Evolutionary conservation across 208 protist species (phyloP), one percentile per base, ranked within the genome.

Genomic region (Leishmania aethiopica): DNA sequence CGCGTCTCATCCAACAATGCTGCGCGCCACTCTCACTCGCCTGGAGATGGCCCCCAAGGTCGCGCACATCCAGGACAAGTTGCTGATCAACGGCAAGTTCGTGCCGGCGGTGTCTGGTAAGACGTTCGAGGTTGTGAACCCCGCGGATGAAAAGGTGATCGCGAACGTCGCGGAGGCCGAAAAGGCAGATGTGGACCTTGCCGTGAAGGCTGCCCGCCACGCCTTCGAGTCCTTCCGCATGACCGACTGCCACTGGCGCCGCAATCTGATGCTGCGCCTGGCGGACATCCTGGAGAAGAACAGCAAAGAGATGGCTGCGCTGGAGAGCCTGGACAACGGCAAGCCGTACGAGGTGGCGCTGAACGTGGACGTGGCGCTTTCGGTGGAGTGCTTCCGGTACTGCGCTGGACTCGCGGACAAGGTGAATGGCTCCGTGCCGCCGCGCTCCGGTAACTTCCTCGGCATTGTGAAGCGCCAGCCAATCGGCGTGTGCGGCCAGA

Each of bases 321-420:
- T 99, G 13, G 97, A 99, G 86, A 87, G 89, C 59, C 84, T 97
- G 1, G 95, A 98, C 87, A 98, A 97, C 82, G 97, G 97, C 78
- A 98, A 98, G 86, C 92, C 95, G 37, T 92, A 95, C 71, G 59
- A 78, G 19, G 86, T 90, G 35, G 84, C 95, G 49, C 82, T 88
- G 28, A 75, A 86, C 47, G 89, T 77, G 17, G 97, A 99, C 79
- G 82, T 98, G 8, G 45, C 75, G 13, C 71, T 92, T n/a, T 78
- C 88, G 15, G 78, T 89, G 25, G 81, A 96, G 77, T 91, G 83
- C 71, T 86, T 98, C 57, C 84, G 95, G 69, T 99, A 96, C 88
- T 98, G 93, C 88, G 96, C 94, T 5, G 96, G 96, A 53, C 96
- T 89, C 75, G 93, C 94, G 11, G 96, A 98, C 83, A 99, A 99